Base-by-base conservation (phyloP, 257 asterid species). In the Cinchona pubescens region DNA sequence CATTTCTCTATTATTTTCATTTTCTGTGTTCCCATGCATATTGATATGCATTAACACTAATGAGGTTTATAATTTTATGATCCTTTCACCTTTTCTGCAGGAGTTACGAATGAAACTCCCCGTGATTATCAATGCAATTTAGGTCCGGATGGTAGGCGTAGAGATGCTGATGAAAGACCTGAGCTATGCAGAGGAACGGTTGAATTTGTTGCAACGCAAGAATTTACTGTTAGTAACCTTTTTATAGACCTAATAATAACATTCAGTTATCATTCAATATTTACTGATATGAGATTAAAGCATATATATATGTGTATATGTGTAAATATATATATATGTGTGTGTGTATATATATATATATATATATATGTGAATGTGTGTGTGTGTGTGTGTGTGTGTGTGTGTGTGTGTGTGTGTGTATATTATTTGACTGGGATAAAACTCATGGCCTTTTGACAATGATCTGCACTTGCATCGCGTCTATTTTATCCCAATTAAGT, bases 91-190 rank as follows among this genome's bases (percentile, higher is more conserved):
- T 38, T 69, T 78, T 82, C n/a, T 88, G 79, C 92, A 95, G 99
- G 98, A 81, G 88, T 88, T 83, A 87, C 91, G 23, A 97, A 92
- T 84, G 99, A 91, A 83, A 92, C 98, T 72, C 98, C 98, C 16
- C 97, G 96, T 56, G 99, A 92, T 80, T 95, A 95, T 85, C 99
- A 90, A 79, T 95, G 97, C 92, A 95, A 92, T 86, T 88, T 95
- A 80, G 99, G 99, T 73, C 99, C 99, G 40, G 99, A 95, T 82
- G 99, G 99, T 73, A 91, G 98, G 81, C 97, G 99, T 75, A 91
- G 98, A 85, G 99, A 95, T 83, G 98, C 91, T 75, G 97, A 92
- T 79, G 98, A 95, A 83, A 87, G 98, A 82, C 99, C 99, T 59
- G 99, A 95, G 84, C 88, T 95, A 56, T 90, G 96, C 84, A 83